Evolutionary conservation across 2,329 filamentous ascomycete species (phyloP), one percentile per base, ranked within the genome.

Genomic region (Fusarium austroafricanum): DNA sequence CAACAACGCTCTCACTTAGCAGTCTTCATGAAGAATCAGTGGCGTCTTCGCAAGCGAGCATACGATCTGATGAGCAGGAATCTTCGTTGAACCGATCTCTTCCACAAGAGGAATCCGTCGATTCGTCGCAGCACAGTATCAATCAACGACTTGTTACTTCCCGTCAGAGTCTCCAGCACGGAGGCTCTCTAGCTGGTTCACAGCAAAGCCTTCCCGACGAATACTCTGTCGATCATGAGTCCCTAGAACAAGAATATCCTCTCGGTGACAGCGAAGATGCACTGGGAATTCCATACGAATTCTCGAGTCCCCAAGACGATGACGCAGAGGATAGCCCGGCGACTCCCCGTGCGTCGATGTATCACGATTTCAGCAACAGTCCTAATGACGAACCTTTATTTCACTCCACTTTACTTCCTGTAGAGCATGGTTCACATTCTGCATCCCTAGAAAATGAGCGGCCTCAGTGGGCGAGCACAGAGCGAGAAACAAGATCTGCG

Each of bases 251-350:
- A 1, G 73, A 73, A 9, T 73, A 75, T 47, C 71, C 62, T n/a
- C 71, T 82, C 18, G 75, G 69, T 29, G 85, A 88, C 69, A 87
- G 84, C 63, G 86, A 88, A 63, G 83, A 84, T 51, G 86, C 85
- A 1, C 81, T 88, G 42, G 80, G 83, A 55, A 88, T 88, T 35
- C 85, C 86, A 0, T 88, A 88, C 61, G 85, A 87, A 26, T 71
- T 84, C 37, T 78, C 78, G 17, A 70, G 74, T 49, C 75, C 79
- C 10, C 77, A 77, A 8, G 78, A 80, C 2, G 78, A 79, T 5
- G 76, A 77, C 5, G 78, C 78, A 11, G 75, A 79, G 17, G 71
- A 80, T 43, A 78, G 75, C 17, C 80, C 78, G 26, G 78, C 84
- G 9, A 90, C 87, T 0, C 87, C 87, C 2, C 81, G 85, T 40